A percentile compares a stretch with the other conserved stretches of the same genome.
phyloP scores from a whole-genome alignment of 495 filamentous ascomycete genomes.

The Bacidia rubella region DNA sequence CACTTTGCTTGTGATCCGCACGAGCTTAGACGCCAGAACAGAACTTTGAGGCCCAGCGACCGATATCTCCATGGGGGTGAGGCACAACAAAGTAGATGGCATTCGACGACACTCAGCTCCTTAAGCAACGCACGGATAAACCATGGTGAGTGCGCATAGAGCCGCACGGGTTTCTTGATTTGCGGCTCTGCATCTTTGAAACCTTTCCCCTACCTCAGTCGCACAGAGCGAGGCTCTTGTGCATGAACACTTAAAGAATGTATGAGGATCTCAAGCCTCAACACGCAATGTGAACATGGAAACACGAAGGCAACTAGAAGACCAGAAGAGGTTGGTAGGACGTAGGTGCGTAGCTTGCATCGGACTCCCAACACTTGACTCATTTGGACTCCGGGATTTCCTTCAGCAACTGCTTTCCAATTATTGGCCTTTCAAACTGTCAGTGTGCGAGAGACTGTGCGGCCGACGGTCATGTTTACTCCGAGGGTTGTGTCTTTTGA shows the following conservation, averaged over 20 bases:
- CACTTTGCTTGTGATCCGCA: no score
- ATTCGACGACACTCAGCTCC: background rate
- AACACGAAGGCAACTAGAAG: background rate
- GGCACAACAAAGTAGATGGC: background rate
- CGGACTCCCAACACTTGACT: background rate
- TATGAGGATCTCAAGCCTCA: background rate
- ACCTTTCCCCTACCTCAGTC: background rate
- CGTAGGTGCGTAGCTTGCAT: background rate
- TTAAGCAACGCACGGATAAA: background rate
- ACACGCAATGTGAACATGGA: background rate
- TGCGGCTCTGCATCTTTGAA: background rate
- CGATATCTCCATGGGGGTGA: background rate
- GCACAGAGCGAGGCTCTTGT: background rate
- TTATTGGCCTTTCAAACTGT: background rate
- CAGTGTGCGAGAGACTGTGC: background rate
- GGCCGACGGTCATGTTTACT: background rate
- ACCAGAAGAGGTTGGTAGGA: background rate
- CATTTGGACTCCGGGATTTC: background rate
- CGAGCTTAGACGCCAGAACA: background rate
- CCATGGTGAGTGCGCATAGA: background rate
- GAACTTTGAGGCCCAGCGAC: background rate
- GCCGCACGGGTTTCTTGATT: background rate
- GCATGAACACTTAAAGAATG: background rate
- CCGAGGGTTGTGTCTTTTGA: background rate
- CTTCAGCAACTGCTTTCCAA: background rate